phyloP scores from a whole-genome alignment of 768 basidiomycete species.

The Infundibulicybe gibba region DNA sequence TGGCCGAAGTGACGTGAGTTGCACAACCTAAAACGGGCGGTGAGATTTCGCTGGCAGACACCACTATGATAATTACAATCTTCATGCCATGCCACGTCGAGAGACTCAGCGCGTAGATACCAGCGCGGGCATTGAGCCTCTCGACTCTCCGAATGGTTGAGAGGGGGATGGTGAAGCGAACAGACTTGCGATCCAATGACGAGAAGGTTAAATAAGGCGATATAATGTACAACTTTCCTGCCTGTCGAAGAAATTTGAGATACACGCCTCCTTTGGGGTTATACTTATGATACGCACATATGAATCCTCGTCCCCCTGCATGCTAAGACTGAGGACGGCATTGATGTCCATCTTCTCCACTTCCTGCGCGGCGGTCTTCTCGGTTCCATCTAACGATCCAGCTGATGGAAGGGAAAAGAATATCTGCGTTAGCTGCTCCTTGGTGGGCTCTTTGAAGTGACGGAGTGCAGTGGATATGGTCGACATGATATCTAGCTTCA shows the following conservation, averaged over 20 bases:
- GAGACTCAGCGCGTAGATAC: constrained; percentile 93
- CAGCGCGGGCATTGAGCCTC: constrained; percentile 87
- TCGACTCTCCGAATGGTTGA: constrained; percentile 93
- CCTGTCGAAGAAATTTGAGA: constrained; percentile 40
- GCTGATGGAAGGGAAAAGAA: constrained; percentile 81
- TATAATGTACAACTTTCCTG: constrained; percentile 86
- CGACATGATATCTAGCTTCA: constrained; percentile 43
- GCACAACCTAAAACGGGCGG: constrained; percentile 61
- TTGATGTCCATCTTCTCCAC: constrained; percentile 82
- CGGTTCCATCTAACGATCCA: constrained; percentile 17
- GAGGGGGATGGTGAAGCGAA: constrained; percentile 86
- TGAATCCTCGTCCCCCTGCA: constrained; percentile 82
- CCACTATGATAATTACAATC: constrained; percentile 56
- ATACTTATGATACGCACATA: constrained; percentile 62
- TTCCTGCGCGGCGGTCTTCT: constrained; percentile 29
- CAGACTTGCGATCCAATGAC: constrained; percentile 89
- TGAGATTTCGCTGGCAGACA: neutral
- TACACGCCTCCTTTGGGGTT: neutral
- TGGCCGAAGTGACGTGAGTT: constrained; percentile 89
- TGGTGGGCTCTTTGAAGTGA: constrained; percentile 89
- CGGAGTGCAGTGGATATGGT: constrained; percentile 86
- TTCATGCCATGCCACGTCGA: constrained; percentile 94
- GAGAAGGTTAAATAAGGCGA: constrained; percentile 89
- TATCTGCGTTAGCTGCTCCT: constrained; percentile 78
- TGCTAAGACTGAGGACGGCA: constrained; percentile 78